Evolutionary conservation across 306 rosid genomes (phyloP), one percentile per base, ranked within the genome.

Genomic region (Inga laurina): DNA sequence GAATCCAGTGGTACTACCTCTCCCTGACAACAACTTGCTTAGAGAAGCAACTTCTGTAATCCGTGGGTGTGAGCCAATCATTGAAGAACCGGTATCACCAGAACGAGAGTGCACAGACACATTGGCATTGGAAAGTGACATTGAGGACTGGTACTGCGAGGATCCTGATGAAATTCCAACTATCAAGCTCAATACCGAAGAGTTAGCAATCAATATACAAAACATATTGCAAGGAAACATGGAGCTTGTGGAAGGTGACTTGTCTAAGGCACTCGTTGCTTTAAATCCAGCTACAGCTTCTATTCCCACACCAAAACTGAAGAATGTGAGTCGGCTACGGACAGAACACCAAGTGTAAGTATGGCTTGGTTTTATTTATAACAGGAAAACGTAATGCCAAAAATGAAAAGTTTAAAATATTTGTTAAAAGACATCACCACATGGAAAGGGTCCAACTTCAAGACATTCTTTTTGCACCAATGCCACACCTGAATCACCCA

Each of bases 291-390:
- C 82, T 30, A 92, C 86, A 45, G 86, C 97, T 85, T 89, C 84
- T 56, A 84, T 92, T 80, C 98, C 98, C 79, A 84, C 89, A 67
- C 91, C 91, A 74, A 93, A 91, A 84, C 86, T 91, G 86, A 96
- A 93, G 97, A 85, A 90, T 80, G 89, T 91, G 88, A 93, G 90
- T 86, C 90, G 93, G 87, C 90, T 96, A 82, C 88, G 98, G 70
- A 96, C 99, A 73, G 99, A 96, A 87, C 99, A 96, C 86, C 97
- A 85, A 79, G 99, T 93, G 99, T 96, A 85, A 91, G 98, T 87
- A 77, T 37, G 81, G 71, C 67, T 57, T 32, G 11, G 16, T 75
- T 51, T 52, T 32, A 49, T 69, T 68, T 80, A 72, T 52, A 78
- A 44, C 44, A 16, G 74, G 49, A 69, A 77, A 46, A 27, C 34